These are phyloP conservation scores for Diaporthe vaccinii DNA, from an alignment of 2,329 filamentous ascomycete genomes.

Conservation along the genomic window DNA sequence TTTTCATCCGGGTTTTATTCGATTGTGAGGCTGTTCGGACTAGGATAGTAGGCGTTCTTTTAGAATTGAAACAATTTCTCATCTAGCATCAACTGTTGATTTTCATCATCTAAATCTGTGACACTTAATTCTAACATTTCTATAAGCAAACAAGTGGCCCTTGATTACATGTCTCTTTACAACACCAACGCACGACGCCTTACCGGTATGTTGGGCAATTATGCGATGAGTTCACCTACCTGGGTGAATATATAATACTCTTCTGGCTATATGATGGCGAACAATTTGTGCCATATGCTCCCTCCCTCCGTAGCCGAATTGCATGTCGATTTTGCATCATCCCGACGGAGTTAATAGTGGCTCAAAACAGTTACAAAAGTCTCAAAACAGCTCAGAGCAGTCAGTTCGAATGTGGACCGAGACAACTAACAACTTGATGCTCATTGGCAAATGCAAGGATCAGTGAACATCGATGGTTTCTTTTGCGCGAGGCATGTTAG, in stretches of 20 bases:
- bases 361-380: neutral
- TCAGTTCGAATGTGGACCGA: no score
- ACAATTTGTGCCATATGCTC: neutral
- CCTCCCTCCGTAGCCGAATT: neutral
- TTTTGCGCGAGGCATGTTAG: neutral
- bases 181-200: neutral
- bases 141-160: neutral
- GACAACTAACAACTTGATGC: neutral
- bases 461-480: no score
- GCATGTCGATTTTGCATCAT: neutral
- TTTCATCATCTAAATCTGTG: neutral
- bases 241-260: neutral
- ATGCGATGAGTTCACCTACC: neutral
- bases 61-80: neutral
- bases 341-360: neutral
- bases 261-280: neutral
- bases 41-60: neutral
- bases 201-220: neutral
- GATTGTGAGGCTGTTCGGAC: neutral
- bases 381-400: neutral
- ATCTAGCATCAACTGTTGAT: neutral
- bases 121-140: neutral
- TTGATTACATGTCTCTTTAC: neutral
- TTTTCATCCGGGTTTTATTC: neutral
- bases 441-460: no score